phyloP scores from a whole-genome alignment of 768 basidiomycete species.

The Goffeauzyma gilvescens region DNA sequence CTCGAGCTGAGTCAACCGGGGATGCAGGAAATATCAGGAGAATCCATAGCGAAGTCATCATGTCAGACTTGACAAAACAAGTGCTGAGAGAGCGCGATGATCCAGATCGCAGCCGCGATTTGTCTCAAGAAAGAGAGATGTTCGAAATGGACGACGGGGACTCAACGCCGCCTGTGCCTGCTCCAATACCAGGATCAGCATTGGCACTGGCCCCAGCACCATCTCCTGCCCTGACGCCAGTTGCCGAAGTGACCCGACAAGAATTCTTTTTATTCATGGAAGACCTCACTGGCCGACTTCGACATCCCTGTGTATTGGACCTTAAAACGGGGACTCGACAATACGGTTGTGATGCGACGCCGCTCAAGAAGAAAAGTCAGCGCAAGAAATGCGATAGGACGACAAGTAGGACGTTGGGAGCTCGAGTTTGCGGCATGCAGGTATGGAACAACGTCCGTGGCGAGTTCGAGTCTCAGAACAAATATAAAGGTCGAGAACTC shows the following conservation, averaged over 20 bases:
- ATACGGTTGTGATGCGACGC: slow-evolving; percentile 86
- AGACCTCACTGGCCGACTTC: slow-evolving; percentile 80
- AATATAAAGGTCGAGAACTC: slow-evolving; percentile 84
- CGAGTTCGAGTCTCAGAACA: slow-evolving; percentile 80
- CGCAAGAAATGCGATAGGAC: slow-evolving; percentile 94
- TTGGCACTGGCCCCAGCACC: not conserved
- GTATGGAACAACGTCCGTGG: slow-evolving; percentile 78
- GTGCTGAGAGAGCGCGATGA: not conserved
- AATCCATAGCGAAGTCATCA: slow-evolving; percentile 25
- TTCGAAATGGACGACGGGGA: slow-evolving; percentile 8
- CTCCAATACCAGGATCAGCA: too few relatives aligned
- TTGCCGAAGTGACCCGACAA: slow-evolving; percentile 47
- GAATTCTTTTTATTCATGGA: slow-evolving; percentile 99
- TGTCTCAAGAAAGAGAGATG: slow-evolving; percentile 4
- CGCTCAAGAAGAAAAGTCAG: slow-evolving; percentile 90
- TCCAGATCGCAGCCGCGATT: not conserved
- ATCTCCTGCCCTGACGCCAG: not conserved
- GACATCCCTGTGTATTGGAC: slow-evolving; percentile 84
- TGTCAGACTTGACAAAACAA: slow-evolving; percentile 13
- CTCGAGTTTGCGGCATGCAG: slow-evolving; percentile 95
- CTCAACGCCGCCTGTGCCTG: not conserved
- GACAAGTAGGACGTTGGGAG: slow-evolving; percentile 74
- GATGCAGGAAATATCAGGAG: slow-evolving; percentile 14
- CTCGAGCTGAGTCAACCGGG: too few relatives aligned
- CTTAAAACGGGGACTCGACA: slow-evolving; percentile 99